Percentiles rank a stretch among this genome's conserved stretches.
These are phyloP conservation scores for Stenogyne calaminthoides DNA, from an alignment of 305 asterid genomes.

Conservation along the genomic window DNA sequence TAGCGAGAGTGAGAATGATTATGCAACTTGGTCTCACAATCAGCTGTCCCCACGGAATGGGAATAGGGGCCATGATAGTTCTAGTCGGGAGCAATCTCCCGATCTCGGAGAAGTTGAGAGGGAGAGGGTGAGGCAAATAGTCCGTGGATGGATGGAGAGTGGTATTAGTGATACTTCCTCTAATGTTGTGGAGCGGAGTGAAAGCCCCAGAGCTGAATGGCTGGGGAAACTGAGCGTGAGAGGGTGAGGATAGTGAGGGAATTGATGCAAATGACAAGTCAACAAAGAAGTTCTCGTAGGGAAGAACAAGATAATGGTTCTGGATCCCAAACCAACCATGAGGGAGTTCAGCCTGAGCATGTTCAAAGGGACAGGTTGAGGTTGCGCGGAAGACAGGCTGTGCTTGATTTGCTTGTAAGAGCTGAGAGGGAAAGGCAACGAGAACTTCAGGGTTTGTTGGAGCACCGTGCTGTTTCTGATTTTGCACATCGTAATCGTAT, in stretches of 20 bases:
- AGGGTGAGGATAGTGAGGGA: slow-evolving; percentile 87
- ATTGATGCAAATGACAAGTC: slow-evolving; percentile 89
- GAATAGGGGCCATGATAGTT: slow-evolving; percentile 43
- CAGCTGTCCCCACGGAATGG: slow-evolving; percentile 45
- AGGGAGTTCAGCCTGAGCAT: slow-evolving; percentile 48
- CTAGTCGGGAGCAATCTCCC: slow-evolving; percentile 84
- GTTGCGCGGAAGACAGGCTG: slow-evolving; percentile 84
- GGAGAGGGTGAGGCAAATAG: slow-evolving; percentile 90
- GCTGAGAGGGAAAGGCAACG: slow-evolving; percentile 81
- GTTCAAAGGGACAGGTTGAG: slow-evolving; percentile 73
- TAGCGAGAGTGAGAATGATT: slow-evolving; percentile 63
- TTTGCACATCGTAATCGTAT: slow-evolving; percentile 95
- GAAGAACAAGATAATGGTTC: slow-evolving; percentile 50
- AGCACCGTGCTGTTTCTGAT: slow-evolving; percentile 91
- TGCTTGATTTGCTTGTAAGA: slow-evolving; percentile 81
- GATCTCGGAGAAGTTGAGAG: slow-evolving; percentile 87
- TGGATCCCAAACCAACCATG: slow-evolving; percentile 51
- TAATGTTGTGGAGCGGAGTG: slow-evolving; percentile 53
- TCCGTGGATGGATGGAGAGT: slow-evolving; percentile 91
- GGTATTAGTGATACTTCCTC: slow-evolving; percentile 62
- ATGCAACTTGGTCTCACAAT: slow-evolving; percentile 56
- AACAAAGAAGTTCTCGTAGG: slow-evolving; percentile 77
- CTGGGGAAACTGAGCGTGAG: slow-evolving; percentile 88
- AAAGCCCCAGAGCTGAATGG: slow-evolving; percentile 73
- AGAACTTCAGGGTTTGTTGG: slow-evolving; percentile 81